Base-by-base conservation (phyloP, 1,284 basidiomycete species). In the Sporisorium scitamineum region DNA sequence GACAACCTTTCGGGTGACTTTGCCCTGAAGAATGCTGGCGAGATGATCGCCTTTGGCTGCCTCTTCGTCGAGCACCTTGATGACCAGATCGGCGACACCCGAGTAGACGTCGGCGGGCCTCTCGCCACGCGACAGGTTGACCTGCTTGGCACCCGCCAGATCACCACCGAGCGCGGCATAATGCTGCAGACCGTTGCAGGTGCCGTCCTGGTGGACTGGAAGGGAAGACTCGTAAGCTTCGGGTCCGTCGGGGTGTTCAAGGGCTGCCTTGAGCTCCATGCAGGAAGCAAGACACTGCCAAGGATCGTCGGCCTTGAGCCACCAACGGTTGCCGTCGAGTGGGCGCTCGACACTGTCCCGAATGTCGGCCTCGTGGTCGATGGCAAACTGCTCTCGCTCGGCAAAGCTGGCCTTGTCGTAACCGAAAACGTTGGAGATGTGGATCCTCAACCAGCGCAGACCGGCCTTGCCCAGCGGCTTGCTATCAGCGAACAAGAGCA, bases 121-220 rank as follows among this genome's bases (percentile, higher is more conserved):
- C 70, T 96, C 94, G 0, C 92, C 92, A 9, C 91, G 90, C 54
- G 91, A 90, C 47, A 99, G 88, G 85, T 99, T 99, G 81, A 99
- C 96, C 82, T 98, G 95, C 76, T 89, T 89, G 4, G 96, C 96
- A 67, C 96, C 97, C 32, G 90, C 89, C 29, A 90, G 88, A 82
- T 99, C 97, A 27, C 96, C 97, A 61, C 97, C 96, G 3, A 99
- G 90, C 0, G 96, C 96, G 13, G 97, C 97, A 81, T 99, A 99
- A 86, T 99, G 96, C 87, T 99, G 96, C 79, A 99, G 88, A 51
- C 97, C 96, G 84, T 99, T 99, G 83, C 97, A 99, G 0, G 97
- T 98, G 1, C 96, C 97, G 82, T 99, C 97, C 87, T 99, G 97
- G 85, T 99, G 97, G 8, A 98, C 90, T 0, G 97, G 97, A 18